phyloP scores from a whole-genome alignment of 192 early-diverging fungal genomes.

The Borealophlyctis nickersoniae region DNA sequence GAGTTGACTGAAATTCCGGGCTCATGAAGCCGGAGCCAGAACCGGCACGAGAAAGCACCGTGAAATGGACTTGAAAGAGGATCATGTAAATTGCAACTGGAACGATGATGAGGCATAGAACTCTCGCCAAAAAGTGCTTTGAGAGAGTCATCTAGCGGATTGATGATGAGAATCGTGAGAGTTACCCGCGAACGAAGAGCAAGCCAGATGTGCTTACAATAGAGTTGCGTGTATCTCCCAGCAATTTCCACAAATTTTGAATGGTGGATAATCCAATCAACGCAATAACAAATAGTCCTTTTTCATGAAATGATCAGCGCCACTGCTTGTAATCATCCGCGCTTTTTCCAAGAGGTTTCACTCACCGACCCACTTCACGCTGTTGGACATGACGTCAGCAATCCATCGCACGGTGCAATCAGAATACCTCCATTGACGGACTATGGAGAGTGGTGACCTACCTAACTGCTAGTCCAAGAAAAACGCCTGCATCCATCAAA shows the following conservation, averaged over 20 bases:
- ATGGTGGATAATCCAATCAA: slow-evolving; percentile 47
- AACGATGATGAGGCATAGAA: slow-evolving; percentile 44
- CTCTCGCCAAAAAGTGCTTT: slow-evolving; percentile 48
- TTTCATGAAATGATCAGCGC: neutral
- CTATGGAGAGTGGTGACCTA: too few relatives aligned
- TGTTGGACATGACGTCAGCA: too few relatives aligned
- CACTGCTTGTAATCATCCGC: neutral
- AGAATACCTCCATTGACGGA: too few relatives aligned
- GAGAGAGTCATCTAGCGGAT: slow-evolving; percentile 14
- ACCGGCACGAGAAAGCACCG: slow-evolving; percentile 37
- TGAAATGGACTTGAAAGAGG: slow-evolving; percentile 49
- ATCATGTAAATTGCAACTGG: slow-evolving; percentile 45
- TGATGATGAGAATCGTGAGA: slow-evolving; percentile 6
- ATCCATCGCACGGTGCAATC: too few relatives aligned
- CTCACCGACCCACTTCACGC: slow-evolving; percentile 56
- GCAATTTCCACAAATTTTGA: slow-evolving; percentile 44
- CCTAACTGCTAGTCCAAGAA: slow-evolving; percentile 44
- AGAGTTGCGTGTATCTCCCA: slow-evolving; percentile 38
- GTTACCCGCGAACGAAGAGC: neutral
- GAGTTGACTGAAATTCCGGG: slow-evolving; percentile 54
- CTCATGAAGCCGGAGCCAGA: slow-evolving; percentile 46
- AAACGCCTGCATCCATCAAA: slow-evolving; percentile 35
- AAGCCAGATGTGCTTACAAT: slow-evolving; percentile 16
- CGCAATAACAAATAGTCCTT: slow-evolving; percentile 52
- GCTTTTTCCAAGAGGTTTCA: neutral